Evolutionary conservation across 108 stramenopile genomes (phyloP).

Genomic region (Aurantiochytrium sp.): DNA sequence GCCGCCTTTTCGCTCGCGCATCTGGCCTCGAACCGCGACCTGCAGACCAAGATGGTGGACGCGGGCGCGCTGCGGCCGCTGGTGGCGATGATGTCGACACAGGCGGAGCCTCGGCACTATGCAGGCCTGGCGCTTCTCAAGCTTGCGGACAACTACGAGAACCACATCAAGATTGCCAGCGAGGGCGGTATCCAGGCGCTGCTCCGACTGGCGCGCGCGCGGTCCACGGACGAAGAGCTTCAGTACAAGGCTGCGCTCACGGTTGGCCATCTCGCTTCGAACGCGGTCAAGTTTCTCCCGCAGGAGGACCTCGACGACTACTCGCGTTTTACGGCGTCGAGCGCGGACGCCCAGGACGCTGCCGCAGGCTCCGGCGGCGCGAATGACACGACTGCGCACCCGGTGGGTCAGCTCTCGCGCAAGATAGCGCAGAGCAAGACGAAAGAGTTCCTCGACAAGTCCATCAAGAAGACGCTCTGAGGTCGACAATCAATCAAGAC

Average conservation of each 20-base stretch:
- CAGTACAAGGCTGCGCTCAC: conserved; percentile 70
- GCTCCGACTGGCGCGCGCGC: conserved; percentile 62
- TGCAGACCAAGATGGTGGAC: conserved; percentile 64
- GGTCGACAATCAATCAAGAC: background rate
- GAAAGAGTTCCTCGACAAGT: conserved; percentile 5
- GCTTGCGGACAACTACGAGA: conserved; percentile 78
- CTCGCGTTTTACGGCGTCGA: background rate
- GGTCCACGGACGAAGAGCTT: conserved; percentile 64
- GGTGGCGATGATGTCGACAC: conserved; percentile 69
- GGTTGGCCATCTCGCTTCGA: conserved; percentile 64
- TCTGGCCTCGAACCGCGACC: conserved; percentile 66
- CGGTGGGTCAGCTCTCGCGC: background rate
- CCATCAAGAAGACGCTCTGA: background rate
- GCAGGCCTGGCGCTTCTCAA: conserved; percentile 79
- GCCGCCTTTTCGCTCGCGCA: conserved; percentile 71
- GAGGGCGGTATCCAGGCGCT: conserved; percentile 77
- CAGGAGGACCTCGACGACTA: background rate
- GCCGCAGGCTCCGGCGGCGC: background rate
- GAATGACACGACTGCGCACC: background rate
- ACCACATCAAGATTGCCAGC: conserved; percentile 72
- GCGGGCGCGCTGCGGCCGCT: conserved; percentile 68
- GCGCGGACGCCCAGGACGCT: background rate
- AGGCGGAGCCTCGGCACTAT: conserved; percentile 71
- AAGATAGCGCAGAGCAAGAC: conserved; percentile 6
- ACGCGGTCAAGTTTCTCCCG: conserved; percentile 46